Percentiles rank a stretch among this genome's conserved stretches.
phyloP scores from a whole-genome alignment of 2,329 filamentous ascomycete species.

The Colletotrichum euphorbiae region DNA sequence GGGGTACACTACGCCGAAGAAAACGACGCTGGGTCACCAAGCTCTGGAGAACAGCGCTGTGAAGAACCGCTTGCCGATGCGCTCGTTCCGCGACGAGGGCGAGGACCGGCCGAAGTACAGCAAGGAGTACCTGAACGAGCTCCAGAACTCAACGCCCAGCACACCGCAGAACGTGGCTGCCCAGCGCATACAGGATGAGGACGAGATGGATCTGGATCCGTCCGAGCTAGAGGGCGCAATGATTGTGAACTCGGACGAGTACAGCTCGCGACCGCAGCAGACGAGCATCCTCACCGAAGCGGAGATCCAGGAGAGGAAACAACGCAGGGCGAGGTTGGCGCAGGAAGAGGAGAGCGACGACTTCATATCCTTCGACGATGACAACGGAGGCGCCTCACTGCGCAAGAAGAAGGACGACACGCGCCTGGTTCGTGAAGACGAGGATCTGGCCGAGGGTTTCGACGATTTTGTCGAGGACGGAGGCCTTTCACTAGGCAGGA shows the following conservation, averaged over 20 bases:
- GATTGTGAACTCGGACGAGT: slow-evolving; percentile 67
- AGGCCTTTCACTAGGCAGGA: slow-evolving; percentile 79
- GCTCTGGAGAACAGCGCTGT: slow-evolving; percentile 75
- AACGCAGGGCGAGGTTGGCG: slow-evolving; percentile 84
- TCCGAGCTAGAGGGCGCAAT: slow-evolving; percentile 72
- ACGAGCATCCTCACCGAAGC: slow-evolving; percentile 55
- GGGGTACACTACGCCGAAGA: slow-evolving; percentile 71
- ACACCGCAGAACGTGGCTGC: slow-evolving; percentile 75
- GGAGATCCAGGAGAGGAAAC: slow-evolving; percentile 49
- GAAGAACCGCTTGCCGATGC: slow-evolving; percentile 69
- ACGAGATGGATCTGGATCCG: slow-evolving; percentile 67
- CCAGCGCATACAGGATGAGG: slow-evolving; percentile 57
- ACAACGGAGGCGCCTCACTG: slow-evolving; percentile 51
- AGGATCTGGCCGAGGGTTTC: slow-evolving; percentile 93
- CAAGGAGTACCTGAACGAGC: slow-evolving; percentile 85
- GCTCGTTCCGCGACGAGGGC: slow-evolving; percentile 65
- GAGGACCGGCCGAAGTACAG: slow-evolving; percentile 83
- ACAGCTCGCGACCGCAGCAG: slow-evolving; percentile 48
- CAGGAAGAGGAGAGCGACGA: slow-evolving; percentile 69
- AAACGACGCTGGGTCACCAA: slow-evolving; percentile 70
- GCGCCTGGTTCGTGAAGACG: slow-evolving; percentile 84
- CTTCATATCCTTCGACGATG: slow-evolving; percentile 73
- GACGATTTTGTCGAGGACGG: slow-evolving; percentile 92
- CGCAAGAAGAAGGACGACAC: slow-evolving; percentile 67
- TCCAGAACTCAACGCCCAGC: slow-evolving; percentile 86